Evolutionary conservation across 495 filamentous ascomycete genomes (phyloP).

Genomic region (Paragyromitra xinjiangensis): DNA sequence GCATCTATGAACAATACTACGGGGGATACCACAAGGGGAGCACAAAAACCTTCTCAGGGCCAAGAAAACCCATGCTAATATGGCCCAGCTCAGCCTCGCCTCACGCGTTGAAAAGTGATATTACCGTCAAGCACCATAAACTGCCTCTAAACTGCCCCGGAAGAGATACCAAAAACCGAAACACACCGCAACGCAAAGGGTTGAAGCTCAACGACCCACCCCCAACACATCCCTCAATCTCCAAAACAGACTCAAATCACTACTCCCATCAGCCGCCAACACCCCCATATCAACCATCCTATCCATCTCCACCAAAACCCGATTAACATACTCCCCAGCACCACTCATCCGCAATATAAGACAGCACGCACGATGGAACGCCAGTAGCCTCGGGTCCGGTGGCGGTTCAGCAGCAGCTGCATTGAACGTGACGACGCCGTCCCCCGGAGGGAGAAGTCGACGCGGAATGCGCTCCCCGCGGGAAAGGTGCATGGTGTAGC

Average conservation of each 20-base stretch:
- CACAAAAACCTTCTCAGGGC: too few species aligned
- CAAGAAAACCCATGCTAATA: too few species aligned
- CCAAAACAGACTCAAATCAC: background rate
- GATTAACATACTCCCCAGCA: background rate
- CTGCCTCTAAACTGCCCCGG: too few species aligned
- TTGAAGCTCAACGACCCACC: background rate
- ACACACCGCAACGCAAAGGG: background rate
- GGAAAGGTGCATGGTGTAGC: background rate
- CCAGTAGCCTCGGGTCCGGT: background rate
- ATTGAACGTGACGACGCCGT: background rate
- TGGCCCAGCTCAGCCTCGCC: too few species aligned
- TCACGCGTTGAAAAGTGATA: too few species aligned
- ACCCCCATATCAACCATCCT: background rate
- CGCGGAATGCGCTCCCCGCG: background rate
- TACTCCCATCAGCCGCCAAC: background rate
- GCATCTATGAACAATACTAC: too few species aligned
- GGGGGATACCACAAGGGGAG: too few species aligned
- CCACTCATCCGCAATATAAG: background rate
- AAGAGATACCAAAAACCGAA: too few species aligned
- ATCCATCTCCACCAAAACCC: background rate
- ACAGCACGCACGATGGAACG: constrained; percentile 1
- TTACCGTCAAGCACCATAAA: too few species aligned
- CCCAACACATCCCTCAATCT: background rate
- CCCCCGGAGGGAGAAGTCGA: background rate
- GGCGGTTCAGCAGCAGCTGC: background rate